These are phyloP conservation scores for Moricandia moricandioides DNA, from an alignment of 345 rosid species.

Conservation along the genomic window DNA sequence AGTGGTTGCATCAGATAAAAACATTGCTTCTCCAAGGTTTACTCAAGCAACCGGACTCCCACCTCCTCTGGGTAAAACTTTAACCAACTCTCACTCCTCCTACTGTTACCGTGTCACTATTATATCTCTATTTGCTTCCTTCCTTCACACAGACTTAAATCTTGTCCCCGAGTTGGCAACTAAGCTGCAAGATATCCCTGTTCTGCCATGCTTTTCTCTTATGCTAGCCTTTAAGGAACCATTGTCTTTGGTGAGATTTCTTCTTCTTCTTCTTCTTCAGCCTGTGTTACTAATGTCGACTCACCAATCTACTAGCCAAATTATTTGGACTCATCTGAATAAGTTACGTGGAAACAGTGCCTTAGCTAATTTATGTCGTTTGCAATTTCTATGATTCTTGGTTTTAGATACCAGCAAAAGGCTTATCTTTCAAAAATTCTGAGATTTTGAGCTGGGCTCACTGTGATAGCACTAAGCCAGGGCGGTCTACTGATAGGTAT, in stretches of 20 bases:
- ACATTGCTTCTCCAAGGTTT: conserved; percentile 59
- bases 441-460: conserved; percentile 65
- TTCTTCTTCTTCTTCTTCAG: background rate
- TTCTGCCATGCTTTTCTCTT: conserved; percentile 69
- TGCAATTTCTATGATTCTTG: conserved; percentile 1
- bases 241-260: conserved; percentile 54
- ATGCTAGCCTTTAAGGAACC: conserved; percentile 83
- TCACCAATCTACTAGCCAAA: conserved; percentile 1
- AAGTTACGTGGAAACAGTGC: background rate
- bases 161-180: conserved; percentile 48
- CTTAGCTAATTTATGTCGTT: background rate
- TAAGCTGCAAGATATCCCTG: conserved; percentile 63
- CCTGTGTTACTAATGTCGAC: background rate
- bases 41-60: conserved; percentile 52
- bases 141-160: conserved; percentile 53
- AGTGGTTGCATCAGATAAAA: conserved; percentile 72
- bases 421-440: conserved; percentile 64
- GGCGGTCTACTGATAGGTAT: conserved; percentile 62
- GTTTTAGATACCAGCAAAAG: conserved; percentile 63
- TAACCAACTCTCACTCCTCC: conserved; percentile 2
- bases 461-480: conserved; percentile 81
- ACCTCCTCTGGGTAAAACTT: conserved; percentile 62
- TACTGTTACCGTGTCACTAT: background rate
- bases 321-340: background rate
- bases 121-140: conserved; percentile 16